phyloP scores from a whole-genome alignment of 768 basidiomycete species.

The Boletus reticulatus region DNA sequence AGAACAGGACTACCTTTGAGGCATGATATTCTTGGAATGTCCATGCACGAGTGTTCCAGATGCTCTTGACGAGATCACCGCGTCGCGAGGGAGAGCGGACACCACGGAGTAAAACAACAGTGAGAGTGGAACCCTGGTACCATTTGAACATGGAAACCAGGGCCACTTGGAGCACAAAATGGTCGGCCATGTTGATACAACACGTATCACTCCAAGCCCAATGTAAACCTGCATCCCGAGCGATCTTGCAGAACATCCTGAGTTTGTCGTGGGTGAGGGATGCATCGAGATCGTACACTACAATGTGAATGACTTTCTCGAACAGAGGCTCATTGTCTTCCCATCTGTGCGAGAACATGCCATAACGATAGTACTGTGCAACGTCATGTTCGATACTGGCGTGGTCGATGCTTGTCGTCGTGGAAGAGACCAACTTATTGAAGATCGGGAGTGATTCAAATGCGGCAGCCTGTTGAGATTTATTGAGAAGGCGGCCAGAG shows the following conservation, averaged over 20 bases:
- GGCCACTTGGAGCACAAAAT: background rate
- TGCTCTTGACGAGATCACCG: background rate
- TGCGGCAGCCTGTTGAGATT: background rate
- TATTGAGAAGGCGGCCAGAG: slow-evolving; percentile 1
- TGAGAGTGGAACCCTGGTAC: background rate
- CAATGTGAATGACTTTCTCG: background rate
- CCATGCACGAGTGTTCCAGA: background rate
- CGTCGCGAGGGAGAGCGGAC: background rate
- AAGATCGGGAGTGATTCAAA: slow-evolving; percentile 4
- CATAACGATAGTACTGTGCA: background rate
- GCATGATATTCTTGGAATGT: background rate
- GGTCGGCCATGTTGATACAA: background rate
- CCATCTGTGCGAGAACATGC: slow-evolving; percentile 9
- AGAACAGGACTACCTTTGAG: background rate
- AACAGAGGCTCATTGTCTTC: slow-evolving; percentile 1
- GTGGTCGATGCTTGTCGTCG: background rate
- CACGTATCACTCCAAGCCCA: background rate
- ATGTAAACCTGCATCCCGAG: background rate
- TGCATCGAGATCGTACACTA: slow-evolving; percentile 2
- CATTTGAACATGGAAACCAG: background rate
- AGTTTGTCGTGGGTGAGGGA: background rate
- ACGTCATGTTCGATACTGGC: background rate
- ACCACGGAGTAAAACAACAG: background rate
- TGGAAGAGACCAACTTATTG: slow-evolving; percentile 3
- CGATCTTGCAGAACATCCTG: background rate